Percentiles rank a stretch among this genome's conserved stretches.
These are phyloP conservation scores for Neurospora cerealis DNA, from an alignment of 495 filamentous ascomycete species.

Conservation along the genomic window DNA sequence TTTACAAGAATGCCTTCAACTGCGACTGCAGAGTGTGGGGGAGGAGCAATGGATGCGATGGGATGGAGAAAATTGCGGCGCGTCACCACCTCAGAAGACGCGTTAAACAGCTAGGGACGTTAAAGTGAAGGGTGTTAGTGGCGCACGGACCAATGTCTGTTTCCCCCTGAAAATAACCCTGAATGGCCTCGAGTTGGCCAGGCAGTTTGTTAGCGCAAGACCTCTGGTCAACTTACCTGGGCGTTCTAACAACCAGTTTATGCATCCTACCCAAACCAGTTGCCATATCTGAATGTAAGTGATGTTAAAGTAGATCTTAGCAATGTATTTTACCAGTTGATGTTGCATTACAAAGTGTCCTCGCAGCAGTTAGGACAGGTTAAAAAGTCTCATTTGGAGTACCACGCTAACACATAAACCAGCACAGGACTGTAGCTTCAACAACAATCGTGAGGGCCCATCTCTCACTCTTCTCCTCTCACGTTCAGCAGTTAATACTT, in stretches of 20 bases:
- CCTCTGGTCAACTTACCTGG: not conserved
- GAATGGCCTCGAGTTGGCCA: not conserved
- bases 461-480: not conserved
- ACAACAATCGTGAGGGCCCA: not conserved
- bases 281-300: not conserved
- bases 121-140: not conserved
- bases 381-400: not conserved
- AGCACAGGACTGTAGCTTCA: not conserved
- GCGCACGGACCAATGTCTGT: not conserved
- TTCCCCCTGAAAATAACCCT: not conserved
- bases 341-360: not conserved
- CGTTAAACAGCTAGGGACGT: not conserved
- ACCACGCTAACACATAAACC: not conserved
- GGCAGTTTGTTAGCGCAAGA: not conserved
- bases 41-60: slow-evolving; percentile 3
- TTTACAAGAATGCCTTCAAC: not conserved
- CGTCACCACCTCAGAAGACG: slow-evolving; percentile 6
- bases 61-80: slow-evolving; percentile 16
- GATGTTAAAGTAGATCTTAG: not conserved
- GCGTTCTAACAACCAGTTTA: not conserved
- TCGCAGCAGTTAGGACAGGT: not conserved
- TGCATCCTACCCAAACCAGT: not conserved
- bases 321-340: not conserved
- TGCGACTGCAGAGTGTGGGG: not conserved
- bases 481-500: not conserved